Evolutionary conservation across 139 green algal species (phyloP).

Genomic region (Closterium sp.): DNA sequence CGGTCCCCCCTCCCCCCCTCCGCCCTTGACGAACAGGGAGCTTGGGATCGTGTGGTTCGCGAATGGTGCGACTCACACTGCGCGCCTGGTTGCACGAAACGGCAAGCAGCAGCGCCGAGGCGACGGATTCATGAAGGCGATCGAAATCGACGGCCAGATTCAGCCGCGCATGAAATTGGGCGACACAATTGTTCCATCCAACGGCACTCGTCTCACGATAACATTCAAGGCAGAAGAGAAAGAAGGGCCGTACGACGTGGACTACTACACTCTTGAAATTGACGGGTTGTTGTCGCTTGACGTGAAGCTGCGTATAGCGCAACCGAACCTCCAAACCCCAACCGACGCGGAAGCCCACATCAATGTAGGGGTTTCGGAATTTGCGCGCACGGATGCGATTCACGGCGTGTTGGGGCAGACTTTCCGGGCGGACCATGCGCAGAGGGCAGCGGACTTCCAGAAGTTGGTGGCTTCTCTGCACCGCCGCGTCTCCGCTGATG

Average conservation of each 20-base stretch:
- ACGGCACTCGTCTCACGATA: neutral
- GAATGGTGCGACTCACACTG: neutral
- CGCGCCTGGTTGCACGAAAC: neutral
- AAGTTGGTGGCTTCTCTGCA: neutral
- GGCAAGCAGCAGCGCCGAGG: slow-evolving; percentile 3
- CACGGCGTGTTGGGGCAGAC: neutral
- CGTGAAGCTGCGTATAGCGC: neutral
- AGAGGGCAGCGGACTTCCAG: neutral
- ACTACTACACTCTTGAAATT: neutral
- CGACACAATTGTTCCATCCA: neutral
- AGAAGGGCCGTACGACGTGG: neutral
- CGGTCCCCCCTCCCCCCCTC: too few species aligned
- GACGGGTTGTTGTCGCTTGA: neutral
- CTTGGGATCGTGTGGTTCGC: slow-evolving; percentile 25
- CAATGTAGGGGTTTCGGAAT: neutral
- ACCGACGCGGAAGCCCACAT: slow-evolving; percentile 10
- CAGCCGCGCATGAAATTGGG: slow-evolving; percentile 3
- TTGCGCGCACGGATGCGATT: neutral
- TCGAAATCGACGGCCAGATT: slow-evolving; percentile 28
- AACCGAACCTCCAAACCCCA: neutral
- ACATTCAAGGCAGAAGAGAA: neutral
- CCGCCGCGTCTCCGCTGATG: neutral
- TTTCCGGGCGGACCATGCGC: neutral
- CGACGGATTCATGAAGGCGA: too few species aligned
- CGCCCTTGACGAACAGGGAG: neutral